Evolutionary conservation across 371 early-diverging fungal species (phyloP).

Genomic region (Scutellospora calospora): DNA sequence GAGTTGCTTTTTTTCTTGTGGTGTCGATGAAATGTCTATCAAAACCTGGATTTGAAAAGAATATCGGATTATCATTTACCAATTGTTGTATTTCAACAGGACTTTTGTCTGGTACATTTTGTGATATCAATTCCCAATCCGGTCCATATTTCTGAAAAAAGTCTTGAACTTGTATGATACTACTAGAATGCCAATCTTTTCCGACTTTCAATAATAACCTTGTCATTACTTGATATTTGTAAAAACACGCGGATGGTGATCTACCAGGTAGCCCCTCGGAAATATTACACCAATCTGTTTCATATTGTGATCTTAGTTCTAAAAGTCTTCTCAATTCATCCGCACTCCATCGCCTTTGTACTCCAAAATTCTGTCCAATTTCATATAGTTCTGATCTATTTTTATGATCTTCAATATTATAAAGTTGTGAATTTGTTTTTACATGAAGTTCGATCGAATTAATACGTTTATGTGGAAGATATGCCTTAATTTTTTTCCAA

Average conservation of each 20-base stretch:
- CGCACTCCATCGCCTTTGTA: background rate
- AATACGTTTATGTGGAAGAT: slow-evolving; percentile 15
- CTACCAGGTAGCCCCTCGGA: background rate
- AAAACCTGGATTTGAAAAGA: background rate
- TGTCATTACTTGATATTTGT: background rate
- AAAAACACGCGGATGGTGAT: slow-evolving; percentile 4
- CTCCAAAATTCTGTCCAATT: background rate
- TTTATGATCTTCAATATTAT: slow-evolving; percentile 1
- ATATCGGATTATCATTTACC: background rate
- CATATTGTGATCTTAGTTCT: background rate
- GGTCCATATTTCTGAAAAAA: slow-evolving; percentile 6
- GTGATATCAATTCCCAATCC: slow-evolving; percentile 7
- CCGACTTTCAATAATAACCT: background rate
- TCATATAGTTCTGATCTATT: background rate
- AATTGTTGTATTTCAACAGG: slow-evolving; percentile 1
- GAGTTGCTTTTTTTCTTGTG: background rate
- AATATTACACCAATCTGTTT: slow-evolving; percentile 20
- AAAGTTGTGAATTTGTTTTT: background rate
- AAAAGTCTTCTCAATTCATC: background rate
- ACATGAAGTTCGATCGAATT: slow-evolving; percentile 9
- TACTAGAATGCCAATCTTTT: background rate
- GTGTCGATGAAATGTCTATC: background rate
- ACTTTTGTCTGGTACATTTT: background rate
- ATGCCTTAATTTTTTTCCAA: slow-evolving; percentile 22
- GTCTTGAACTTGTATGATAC: background rate